Conservation (phyloP, 305 asterid species). For the Stenogyne calaminthoides region DNA sequence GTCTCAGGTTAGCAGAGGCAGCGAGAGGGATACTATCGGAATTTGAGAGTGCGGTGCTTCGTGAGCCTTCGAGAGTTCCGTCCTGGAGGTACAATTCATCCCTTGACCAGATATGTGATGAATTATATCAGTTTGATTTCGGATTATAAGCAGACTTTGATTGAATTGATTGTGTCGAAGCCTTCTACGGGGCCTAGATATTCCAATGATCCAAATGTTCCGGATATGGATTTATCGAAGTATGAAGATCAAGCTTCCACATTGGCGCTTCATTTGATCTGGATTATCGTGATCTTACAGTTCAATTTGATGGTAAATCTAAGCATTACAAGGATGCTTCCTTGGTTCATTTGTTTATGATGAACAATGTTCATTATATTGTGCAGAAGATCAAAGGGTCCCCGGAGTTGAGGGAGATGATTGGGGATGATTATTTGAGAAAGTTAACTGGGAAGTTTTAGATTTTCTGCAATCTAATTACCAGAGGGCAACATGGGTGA, state of each 20-base stretch:
- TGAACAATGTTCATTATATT: constrained; percentile 81
- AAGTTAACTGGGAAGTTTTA: constrained; percentile 51
- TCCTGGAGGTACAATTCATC: constrained; percentile 82
- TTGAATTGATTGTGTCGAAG: constrained; percentile 61
- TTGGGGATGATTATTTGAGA: constrained; percentile 64
- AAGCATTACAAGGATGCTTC: constrained; percentile 61
- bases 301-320: constrained; percentile 61
- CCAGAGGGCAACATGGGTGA: constrained; percentile 69
- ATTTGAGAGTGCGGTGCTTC: constrained; percentile 70
- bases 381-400: constrained; percentile 64
- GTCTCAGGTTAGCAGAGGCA: constrained; percentile 73
- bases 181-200: constrained; percentile 65
- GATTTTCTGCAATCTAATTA: constrained; percentile 61
- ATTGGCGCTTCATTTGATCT: constrained; percentile 64
- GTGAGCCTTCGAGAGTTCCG: constrained; percentile 59
- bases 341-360: constrained; percentile 62
- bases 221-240: constrained; percentile 68
- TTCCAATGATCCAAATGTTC: constrained; percentile 57
- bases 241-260: constrained; percentile 51
- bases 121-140: constrained; percentile 67
- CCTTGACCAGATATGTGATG: constrained; percentile 80
- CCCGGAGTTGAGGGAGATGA: constrained; percentile 68
- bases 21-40: constrained; percentile 67
- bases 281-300: constrained; percentile 62
- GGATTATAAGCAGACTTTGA: constrained; percentile 63